Evolutionary conservation across 2,329 filamentous ascomycete species (phyloP), one percentile per base, ranked within the genome.

Genomic region (Mariannaea elegans): DNA sequence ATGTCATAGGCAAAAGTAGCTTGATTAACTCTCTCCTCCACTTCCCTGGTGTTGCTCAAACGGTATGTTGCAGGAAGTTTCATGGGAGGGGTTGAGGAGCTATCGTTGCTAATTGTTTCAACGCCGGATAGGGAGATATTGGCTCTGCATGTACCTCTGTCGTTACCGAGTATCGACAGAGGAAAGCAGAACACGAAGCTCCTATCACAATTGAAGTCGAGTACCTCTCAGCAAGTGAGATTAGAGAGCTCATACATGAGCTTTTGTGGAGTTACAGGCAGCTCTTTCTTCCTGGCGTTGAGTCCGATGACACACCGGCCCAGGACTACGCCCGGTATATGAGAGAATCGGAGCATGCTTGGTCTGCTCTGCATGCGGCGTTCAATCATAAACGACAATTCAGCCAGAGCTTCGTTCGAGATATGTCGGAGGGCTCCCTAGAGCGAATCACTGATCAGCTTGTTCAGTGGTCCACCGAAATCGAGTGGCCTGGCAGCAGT

Each of bases 311-410:
- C 1, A 68, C 65, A 1, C 56, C 65, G 4, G 59, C 59, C 9
- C 60, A 66, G 9, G 71, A 75, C 3, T 74, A 74, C 49, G 60
- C 51, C 24, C 59, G 59, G 3, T 71, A 65, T 19, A 60, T 67
- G 52, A 53, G 64, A 19, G 67, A 74, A 53, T 76, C 75, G 1
- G 69, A 67, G n/a, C 62, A 85, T 76, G 69, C 82, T 73, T 58
- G 81, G 80, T 68, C 70, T 68, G 65, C 78, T 64, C 51, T 78
- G 23, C 49, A 73, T 52, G 66, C 77, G 46, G 70, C 77, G 47
- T 72, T 77, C 61, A 58, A 65, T 8, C 72, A 76, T 51, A 62
- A 73, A 19, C 31, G 42, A 7, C 49, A 59, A 3, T 74, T 75
- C 46, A 72, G 47, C 12, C 59, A 67, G 31, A 39, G 53, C 0